These are phyloP conservation scores for Anacardium occidentale DNA, from an alignment of 345 rosid genomes.

Conservation along the genomic window DNA sequence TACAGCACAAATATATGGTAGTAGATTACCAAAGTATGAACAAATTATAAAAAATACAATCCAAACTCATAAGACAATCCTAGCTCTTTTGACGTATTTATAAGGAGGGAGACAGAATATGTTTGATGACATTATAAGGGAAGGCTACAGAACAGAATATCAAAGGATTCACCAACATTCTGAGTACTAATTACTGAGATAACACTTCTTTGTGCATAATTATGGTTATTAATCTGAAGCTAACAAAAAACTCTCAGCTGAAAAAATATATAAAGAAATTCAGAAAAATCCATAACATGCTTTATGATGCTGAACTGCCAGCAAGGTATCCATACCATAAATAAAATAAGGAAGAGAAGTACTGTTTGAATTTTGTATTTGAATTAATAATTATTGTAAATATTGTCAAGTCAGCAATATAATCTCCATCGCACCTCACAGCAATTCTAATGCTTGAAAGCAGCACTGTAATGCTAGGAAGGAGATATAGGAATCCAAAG, in stretches of 20 bases:
- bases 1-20: conserved; percentile 2
- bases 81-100: not conserved
- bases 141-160: not conserved
- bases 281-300: not conserved
- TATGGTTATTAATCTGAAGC: conserved; percentile 8
- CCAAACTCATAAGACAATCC: conserved; percentile 11
- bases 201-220: conserved; percentile 12
- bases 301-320: not conserved
- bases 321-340: not conserved
- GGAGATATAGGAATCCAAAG: not conserved
- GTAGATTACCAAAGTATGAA: not conserved
- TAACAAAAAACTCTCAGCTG: not conserved
- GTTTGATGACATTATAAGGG: not conserved
- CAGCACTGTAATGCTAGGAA: not conserved
- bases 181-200: not conserved
- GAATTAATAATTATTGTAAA: conserved; percentile 8
- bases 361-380: not conserved
- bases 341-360: not conserved
- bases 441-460: not conserved
- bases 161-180: conserved; percentile 5
- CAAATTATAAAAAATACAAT: not conserved
- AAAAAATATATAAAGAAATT: not conserved
- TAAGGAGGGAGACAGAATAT: not conserved
- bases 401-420: conserved; percentile 10
- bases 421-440: conserved; percentile 3